A percentile compares a stretch with the other conserved stretches of the same genome.
phyloP scores from a whole-genome alignment of 345 rosid species.

The Odontarrhena argentea region DNA sequence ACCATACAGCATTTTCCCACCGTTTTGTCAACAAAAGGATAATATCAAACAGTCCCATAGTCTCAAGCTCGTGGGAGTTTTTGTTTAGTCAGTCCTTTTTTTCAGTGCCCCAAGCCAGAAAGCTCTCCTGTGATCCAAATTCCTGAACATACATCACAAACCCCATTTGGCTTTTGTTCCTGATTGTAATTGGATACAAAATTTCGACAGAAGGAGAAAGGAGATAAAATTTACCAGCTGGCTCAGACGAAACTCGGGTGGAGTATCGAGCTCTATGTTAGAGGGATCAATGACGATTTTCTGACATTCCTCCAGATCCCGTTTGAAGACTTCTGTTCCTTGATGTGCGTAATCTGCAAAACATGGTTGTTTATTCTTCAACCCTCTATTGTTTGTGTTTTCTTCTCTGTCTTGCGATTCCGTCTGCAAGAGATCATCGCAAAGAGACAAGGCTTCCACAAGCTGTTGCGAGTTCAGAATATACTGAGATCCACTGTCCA shows the following conservation, averaged over 20 bases:
- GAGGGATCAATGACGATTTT: constrained; percentile 69
- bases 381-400: constrained; percentile 43
- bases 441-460: constrained; percentile 83
- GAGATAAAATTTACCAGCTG: constrained; percentile 59
- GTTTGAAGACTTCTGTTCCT: constrained; percentile 76
- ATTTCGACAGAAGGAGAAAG: background rate
- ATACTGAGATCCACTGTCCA: constrained; percentile 76
- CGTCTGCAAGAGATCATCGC: constrained; percentile 76
- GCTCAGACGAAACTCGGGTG: constrained; percentile 91
- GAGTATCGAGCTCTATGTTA: constrained; percentile 83
- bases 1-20: constrained; percentile 27
- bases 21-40: constrained; percentile 27
- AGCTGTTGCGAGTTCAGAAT: constrained; percentile 87
- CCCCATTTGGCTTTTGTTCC: background rate
- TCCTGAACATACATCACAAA: constrained; percentile 52
- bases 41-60: constrained; percentile 10
- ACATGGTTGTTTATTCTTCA: constrained; percentile 49
- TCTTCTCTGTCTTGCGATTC: constrained; percentile 72
- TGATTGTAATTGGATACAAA: background rate
- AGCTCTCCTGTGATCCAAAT: constrained; percentile 95
- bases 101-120: constrained; percentile 71
- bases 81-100: constrained; percentile 45
- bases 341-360: constrained; percentile 73
- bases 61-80: constrained; percentile 13
- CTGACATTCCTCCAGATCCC: constrained; percentile 91